Base-by-base conservation (phyloP, 2,329 filamentous ascomycete genomes). In the Apiospora sp. region DNA sequence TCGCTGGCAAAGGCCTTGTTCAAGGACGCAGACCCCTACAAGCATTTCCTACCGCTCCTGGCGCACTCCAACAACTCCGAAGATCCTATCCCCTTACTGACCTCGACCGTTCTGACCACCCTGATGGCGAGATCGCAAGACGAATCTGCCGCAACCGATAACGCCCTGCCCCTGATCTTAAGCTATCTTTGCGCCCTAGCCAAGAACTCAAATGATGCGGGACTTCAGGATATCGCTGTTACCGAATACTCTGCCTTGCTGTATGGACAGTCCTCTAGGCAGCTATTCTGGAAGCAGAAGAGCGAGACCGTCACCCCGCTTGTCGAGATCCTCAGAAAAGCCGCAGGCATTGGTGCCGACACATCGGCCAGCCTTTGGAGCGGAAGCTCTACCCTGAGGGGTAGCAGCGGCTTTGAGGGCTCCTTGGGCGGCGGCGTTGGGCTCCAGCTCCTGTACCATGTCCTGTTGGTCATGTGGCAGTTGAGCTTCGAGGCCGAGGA, bases 391-490 rank as follows among this genome's bases (percentile, higher is more conserved):
- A 85, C 81, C 51, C 78, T 81, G 68, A 90, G 91, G 78, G 67
- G 67, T n/a, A 89, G 88, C 77, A 87, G 88, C 74, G 92, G 91
- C 70, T 88, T 90, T 72, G 91, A 92, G 75, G 88, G 88, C 5
- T 85, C 86, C 4, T 80, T 93, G 43, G 92, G 95, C 72, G 94
- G 95, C 68, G 95, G 95, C 12, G 94, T 99, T 73, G 94, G 95
- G 2, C 86, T 99, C 54, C 96, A 99, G 82, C 89, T 98, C 54
- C 88, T 99, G 54, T 99, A 99, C 82, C 94, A 98, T 79, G 93
- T 98, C 22, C 88, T 99, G 30, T 88, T 99, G 69, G 95, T 97
- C 16, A 86, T 99, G 73, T 99, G 96, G 96, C 95, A 98, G 86
- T 87, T 99, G 77, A 98, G 95, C 80, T 99, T 99, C 77, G 96